Conservation (phyloP, 2,329 filamentous ascomycete genomes). For the Aspergillus niger region DNA sequence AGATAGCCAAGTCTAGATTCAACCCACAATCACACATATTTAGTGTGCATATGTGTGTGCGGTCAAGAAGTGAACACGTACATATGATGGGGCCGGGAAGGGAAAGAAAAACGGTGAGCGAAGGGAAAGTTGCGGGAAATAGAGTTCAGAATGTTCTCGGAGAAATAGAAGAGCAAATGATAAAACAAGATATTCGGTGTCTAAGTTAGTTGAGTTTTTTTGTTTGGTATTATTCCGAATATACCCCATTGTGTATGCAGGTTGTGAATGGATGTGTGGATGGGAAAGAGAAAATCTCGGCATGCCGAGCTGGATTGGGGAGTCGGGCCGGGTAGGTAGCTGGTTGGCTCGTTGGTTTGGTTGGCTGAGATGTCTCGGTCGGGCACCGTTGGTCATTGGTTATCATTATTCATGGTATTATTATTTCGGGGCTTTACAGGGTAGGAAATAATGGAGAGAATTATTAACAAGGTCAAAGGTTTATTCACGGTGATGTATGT, state of each 20-base stretch:
- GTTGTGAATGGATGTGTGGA: background rate
- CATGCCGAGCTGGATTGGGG: conserved; percentile 13
- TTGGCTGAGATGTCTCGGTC: background rate
- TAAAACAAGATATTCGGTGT: background rate
- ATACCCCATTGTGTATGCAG: conserved; percentile 1
- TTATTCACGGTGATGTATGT: background rate
- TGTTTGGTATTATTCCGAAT: background rate
- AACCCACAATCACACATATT: no score
- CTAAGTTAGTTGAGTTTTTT: background rate
- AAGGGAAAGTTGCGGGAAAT: background rate
- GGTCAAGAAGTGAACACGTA: no score
- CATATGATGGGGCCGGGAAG: no score
- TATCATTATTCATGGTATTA: background rate
- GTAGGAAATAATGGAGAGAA: background rate
- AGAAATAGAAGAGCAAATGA: background rate
- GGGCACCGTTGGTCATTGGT: background rate
- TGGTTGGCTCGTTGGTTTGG: background rate
- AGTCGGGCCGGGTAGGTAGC: conserved; percentile 4
- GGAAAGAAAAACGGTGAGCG: no score
- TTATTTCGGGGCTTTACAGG: background rate
- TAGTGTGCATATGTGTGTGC: no score
- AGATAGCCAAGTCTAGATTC: no score
- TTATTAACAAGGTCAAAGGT: background rate
- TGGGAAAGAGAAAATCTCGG: background rate
- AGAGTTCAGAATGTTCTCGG: background rate